Evolutionary conservation across 2,329 filamentous ascomycete genomes (phyloP).

Genomic region (Aspergillus jensenii): DNA sequence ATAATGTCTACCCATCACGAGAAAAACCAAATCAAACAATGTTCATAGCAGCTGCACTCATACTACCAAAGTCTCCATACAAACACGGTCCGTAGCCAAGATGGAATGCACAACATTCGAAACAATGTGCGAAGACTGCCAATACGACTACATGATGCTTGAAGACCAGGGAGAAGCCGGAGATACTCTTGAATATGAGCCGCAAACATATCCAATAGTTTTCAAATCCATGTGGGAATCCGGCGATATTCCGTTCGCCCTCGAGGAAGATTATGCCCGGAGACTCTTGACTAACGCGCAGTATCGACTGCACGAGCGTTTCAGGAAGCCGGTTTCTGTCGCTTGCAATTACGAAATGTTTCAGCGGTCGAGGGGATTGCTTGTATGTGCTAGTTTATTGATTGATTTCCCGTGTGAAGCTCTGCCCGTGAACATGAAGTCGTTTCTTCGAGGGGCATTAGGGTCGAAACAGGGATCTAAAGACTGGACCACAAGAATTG

Average conservation of each 20-base stretch:
- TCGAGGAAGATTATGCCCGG: not conserved
- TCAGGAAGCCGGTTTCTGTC: not conserved
- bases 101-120: not conserved
- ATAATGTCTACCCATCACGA: too few species aligned
- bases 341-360: not conserved
- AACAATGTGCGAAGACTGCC: not conserved
- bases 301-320: not conserved
- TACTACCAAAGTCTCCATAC: too few species aligned
- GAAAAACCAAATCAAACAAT: too few species aligned
- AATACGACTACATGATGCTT: not conserved
- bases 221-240: not conserved
- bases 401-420: not conserved
- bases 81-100: not conserved
- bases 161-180: not conserved
- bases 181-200: not conserved
- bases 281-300: not conserved
- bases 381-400: not conserved
- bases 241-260: not conserved
- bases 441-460: not conserved
- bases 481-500: not conserved
- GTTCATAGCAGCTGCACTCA: too few species aligned
- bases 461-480: not conserved
- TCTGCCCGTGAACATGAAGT: not conserved
- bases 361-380: not conserved
- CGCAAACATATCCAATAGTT: not conserved